These are phyloP conservation scores for Udeniomyces megalosporus DNA, from an alignment of 768 basidiomycete genomes.

Conservation along the genomic window DNA sequence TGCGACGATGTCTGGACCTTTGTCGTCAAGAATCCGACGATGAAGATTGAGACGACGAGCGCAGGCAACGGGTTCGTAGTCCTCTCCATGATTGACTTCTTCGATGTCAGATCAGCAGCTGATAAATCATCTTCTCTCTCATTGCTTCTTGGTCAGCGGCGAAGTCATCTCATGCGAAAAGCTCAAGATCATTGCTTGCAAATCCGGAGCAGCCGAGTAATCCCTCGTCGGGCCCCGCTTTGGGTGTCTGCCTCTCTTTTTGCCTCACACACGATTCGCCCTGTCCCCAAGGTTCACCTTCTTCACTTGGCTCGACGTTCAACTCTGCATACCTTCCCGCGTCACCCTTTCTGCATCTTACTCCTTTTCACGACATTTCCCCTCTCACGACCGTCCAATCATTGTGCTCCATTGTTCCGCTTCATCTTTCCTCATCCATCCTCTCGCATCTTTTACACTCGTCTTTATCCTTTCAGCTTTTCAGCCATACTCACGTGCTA, in stretches of 20 bases:
- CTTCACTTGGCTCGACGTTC: neutral
- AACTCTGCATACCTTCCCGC: neutral
- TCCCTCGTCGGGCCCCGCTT: neutral
- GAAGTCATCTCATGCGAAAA: constrained; percentile 38
- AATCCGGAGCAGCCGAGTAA: constrained; percentile 67
- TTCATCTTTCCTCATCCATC: neutral
- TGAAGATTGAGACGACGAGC: constrained; percentile 64
- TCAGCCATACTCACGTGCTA: neutral
- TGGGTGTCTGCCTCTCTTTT: too few species aligned
- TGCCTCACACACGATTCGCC: too few species aligned
- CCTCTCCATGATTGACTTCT: neutral
- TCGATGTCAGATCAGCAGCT: neutral
- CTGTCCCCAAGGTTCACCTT: neutral
- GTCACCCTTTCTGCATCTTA: neutral
- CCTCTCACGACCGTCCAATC: too few species aligned
- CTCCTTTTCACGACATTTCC: too few species aligned
- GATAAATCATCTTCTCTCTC: neutral
- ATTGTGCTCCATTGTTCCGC: neutral
- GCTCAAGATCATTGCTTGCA: constrained; percentile 97
- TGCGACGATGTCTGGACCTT: constrained; percentile 98
- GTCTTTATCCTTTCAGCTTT: neutral
- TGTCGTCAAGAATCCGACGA: constrained; percentile 75
- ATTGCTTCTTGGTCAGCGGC: constrained; percentile 36
- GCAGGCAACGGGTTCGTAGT: constrained; percentile 16
- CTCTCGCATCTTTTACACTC: neutral